Percentiles rank a stretch among this genome's conserved stretches.
These are phyloP conservation scores for Talaromyces pinophilus DNA, from an alignment of 2,329 filamentous ascomycete species.

Conservation along the genomic window DNA sequence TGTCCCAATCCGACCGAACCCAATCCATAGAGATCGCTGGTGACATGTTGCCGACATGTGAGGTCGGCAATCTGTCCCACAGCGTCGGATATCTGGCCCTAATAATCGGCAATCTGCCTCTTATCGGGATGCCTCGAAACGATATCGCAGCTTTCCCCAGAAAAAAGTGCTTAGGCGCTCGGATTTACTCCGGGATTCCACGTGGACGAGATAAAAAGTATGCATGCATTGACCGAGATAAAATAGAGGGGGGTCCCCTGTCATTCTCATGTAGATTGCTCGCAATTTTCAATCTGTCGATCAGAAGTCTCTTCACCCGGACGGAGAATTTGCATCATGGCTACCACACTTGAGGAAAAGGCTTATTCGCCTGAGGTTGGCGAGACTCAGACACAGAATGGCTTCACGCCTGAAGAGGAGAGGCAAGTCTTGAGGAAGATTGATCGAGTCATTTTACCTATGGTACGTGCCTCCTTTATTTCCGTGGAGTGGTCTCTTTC, in stretches of 20 bases:
- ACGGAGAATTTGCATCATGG: conserved; percentile 3
- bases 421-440: conserved; percentile 28
- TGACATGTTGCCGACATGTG: conserved; percentile 4
- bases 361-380: conserved; percentile 1
- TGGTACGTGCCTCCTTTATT: conserved; percentile 23
- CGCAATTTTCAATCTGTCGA: neutral
- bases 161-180: neutral
- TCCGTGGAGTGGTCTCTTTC: too few species aligned
- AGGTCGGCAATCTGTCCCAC: conserved; percentile 1
- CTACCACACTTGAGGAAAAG: conserved; percentile 2
- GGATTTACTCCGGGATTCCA: neutral
- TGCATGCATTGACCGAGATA: neutral
- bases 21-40: neutral
- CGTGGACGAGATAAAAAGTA: neutral
- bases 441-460: conserved; percentile 29
- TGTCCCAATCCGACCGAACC: neutral
- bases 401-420: conserved; percentile 25
- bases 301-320: neutral
- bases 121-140: conserved; percentile 9
- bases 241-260: neutral
- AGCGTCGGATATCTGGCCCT: neutral
- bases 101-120: conserved; percentile 13
- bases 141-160: conserved; percentile 11
- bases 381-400: neutral
- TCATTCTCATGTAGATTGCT: neutral